Evolutionary conservation across 257 asterid genomes (phyloP).

Genomic region (Ophiorrhiza pumila): DNA sequence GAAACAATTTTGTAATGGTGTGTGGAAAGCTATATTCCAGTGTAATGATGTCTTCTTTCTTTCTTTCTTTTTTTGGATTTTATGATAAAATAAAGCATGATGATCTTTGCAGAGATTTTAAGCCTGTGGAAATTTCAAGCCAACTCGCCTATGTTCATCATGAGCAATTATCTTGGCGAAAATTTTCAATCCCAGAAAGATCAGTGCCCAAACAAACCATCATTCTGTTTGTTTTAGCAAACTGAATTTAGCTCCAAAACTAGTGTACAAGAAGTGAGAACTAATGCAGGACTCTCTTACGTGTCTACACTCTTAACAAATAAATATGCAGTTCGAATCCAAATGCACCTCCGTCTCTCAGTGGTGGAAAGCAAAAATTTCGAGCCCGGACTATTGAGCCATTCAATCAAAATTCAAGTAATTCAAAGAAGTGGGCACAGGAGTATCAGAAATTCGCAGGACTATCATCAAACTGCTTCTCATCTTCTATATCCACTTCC

Average conservation of each 20-base stretch:
- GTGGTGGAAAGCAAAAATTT: too few relatives aligned
- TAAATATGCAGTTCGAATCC: too few relatives aligned
- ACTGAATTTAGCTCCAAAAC: background rate
- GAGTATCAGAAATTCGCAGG: slow-evolving; percentile 61
- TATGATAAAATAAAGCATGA: too few relatives aligned
- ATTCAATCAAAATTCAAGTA: background rate
- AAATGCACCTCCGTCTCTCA: too few relatives aligned
- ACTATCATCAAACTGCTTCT: slow-evolving; percentile 94
- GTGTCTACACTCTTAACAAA: too few relatives aligned
- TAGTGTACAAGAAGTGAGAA: background rate
- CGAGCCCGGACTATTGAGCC: too few relatives aligned
- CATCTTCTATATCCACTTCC: slow-evolving; percentile 95
- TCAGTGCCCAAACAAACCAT: background rate
- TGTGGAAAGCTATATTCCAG: background rate
- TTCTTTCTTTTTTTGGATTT: background rate
- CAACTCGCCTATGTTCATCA: background rate
- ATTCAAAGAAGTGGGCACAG: background rate
- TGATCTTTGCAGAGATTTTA: too few relatives aligned
- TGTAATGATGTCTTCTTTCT: background rate
- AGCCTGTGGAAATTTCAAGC: too few relatives aligned
- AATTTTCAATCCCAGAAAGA: background rate
- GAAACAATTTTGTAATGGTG: background rate
- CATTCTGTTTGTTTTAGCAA: background rate
- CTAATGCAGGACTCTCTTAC: background rate
- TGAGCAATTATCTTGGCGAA: background rate